Base-by-base conservation (phyloP, 2,329 filamentous ascomycete genomes). In the Aspergillus ochraceus region DNA sequence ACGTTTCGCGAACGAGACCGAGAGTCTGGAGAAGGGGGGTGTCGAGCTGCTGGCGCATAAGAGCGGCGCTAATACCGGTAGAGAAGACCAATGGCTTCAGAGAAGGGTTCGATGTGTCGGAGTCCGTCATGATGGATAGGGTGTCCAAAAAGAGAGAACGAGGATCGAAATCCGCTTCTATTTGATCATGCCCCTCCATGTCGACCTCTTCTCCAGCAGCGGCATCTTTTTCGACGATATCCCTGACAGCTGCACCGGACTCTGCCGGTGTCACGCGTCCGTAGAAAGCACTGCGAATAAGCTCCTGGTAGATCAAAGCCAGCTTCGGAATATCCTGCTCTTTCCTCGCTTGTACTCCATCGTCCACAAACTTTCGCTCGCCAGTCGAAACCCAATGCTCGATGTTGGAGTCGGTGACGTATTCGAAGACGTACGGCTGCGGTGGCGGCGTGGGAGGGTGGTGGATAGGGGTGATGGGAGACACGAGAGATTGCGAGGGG, bases 41-140 rank as follows among this genome's bases (percentile, higher is more conserved):
- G 66, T 99, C 95, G n/a, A 99, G 84, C 64, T 92, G 86, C 61
- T 90, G 85, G 57, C 94, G 90, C 83, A 97, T 89, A 24, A 90
- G 79, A 14, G 84, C 79, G 0, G 89, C 82, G 6, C 90, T 87
- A 49, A 98, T 87, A 12, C 83, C 87, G 5, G 91, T 92, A 1
- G 90, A 84, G 54, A 88, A 78, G 54, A 96, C 82, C 66, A 97
- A 88, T 14, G 86, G 81, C 57, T 84, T 86, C 32, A 97, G 80
- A 69, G 79, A 58, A 73, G 81, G 63, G 49, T 81, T 80, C n/a
- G 79, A 77, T 12, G 86, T 81, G 65, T 92, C 89, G 39, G 86
- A 82, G 56, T 96, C 91, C 61, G 90, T 85, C 57, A 95, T 84
- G 60, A 95, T 88, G 3, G 91, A 90, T 39, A 98, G 78, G 0